Percentiles rank a stretch among this genome's conserved stretches.
Conservation (phyloP, 495 filamentous ascomycete species). For the Cercophora scortea region DNA sequence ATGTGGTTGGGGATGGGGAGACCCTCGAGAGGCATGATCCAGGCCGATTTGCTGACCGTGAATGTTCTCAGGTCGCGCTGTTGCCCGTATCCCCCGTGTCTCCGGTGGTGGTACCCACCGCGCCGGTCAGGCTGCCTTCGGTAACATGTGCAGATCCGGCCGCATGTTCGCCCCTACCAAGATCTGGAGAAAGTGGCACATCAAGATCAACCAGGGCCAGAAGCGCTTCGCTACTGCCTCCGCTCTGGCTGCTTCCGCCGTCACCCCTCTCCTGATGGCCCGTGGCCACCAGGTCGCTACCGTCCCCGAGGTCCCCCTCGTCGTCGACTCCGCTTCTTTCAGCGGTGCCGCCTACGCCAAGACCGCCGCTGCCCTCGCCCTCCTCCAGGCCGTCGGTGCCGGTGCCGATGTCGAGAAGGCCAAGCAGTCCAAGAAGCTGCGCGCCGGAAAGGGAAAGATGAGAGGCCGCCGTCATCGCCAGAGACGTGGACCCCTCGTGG, state of each 20-base stretch:
- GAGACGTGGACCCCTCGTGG: slow-evolving; percentile 90
- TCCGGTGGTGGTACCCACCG: slow-evolving; percentile 99
- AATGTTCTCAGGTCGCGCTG: slow-evolving; percentile 71
- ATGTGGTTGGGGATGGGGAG: neutral
- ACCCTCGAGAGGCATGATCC: no score
- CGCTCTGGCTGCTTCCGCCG: slow-evolving; percentile 91
- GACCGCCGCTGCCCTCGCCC: slow-evolving; percentile 78
- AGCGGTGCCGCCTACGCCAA: slow-evolving; percentile 66
- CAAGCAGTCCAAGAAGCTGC: slow-evolving; percentile 84
- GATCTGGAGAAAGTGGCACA: slow-evolving; percentile 99
- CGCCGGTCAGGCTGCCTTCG: slow-evolving; percentile 98
- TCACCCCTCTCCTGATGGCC: slow-evolving; percentile 86
- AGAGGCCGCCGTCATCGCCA: slow-evolving; percentile 90
- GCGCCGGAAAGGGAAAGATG: slow-evolving; percentile 97
- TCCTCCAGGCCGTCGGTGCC: slow-evolving; percentile 85
- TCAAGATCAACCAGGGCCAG: slow-evolving; percentile 98
- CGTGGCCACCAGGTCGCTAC: slow-evolving; percentile 90
- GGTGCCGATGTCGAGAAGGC: slow-evolving; percentile 88
- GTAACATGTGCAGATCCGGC: slow-evolving; percentile 99
- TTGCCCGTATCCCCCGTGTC: slow-evolving; percentile 99
- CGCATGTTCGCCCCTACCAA: slow-evolving; percentile 99
- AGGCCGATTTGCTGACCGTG: neutral
- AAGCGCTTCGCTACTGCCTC: slow-evolving; percentile 97
- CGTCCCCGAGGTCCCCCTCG: slow-evolving; percentile 94
- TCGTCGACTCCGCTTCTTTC: slow-evolving; percentile 85